Conservation (phyloP, 2,329 filamentous ascomycete species). For the Cyclaneusma minus region DNA sequence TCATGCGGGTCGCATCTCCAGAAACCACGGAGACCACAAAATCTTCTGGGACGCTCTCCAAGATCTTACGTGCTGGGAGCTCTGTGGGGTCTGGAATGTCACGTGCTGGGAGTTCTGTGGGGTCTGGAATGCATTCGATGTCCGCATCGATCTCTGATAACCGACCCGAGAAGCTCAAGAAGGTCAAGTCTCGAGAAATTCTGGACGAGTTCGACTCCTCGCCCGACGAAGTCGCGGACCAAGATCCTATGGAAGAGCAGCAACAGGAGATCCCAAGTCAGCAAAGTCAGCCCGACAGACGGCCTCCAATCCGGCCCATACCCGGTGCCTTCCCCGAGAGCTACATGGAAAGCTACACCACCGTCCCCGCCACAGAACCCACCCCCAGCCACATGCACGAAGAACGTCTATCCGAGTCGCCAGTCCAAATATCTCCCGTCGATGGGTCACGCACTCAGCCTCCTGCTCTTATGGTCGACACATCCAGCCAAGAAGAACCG, state of each 20-base stretch:
- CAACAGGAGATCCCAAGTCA: background rate
- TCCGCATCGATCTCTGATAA: too few species aligned
- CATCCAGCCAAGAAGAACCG: conserved; percentile 52
- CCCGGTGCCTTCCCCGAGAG: conserved; percentile 20
- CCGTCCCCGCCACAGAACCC: conserved; percentile 11
- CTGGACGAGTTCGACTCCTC: conserved; percentile 50
- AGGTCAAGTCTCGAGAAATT: conserved; percentile 45
- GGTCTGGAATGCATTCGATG: too few species aligned
- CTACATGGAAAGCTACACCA: conserved; percentile 11
- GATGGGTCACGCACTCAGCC: conserved; percentile 32
- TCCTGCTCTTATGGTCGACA: conserved; percentile 54
- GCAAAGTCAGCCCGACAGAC: conserved; percentile 4
- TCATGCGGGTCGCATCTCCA: background rate
- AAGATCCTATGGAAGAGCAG: conserved; percentile 11
- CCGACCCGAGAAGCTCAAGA: conserved; percentile 39
- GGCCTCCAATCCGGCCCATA: conserved; percentile 9
- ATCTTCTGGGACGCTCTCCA: conserved; percentile 23
- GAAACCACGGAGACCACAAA: conserved; percentile 22
- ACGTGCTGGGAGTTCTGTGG: conserved; percentile 22
- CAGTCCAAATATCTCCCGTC: conserved; percentile 46
- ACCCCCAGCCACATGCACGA: conserved; percentile 22
- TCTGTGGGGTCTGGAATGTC: conserved; percentile 28
- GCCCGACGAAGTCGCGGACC: conserved; percentile 16
- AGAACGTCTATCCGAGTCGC: conserved; percentile 50
- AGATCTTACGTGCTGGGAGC: conserved; percentile 24